Conservation (phyloP, 108 stramenopile species). For the Pseudonitzschia pungens region DNA sequence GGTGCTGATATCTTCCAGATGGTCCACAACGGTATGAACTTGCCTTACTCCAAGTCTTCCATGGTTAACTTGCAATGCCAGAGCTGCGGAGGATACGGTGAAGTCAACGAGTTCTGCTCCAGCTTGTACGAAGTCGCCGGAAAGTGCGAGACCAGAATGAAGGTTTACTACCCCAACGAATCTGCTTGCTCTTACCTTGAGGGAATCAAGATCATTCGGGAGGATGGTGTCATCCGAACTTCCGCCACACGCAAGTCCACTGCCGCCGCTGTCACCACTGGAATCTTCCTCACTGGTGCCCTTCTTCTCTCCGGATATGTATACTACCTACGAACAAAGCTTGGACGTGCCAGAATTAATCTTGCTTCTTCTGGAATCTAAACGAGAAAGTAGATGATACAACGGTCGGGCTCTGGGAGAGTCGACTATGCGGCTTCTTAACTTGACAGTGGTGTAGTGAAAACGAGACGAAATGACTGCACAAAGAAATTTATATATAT, state of each 20-base stretch:
- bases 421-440: no score
- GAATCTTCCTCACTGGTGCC: constrained; percentile 66
- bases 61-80: constrained; percentile 60
- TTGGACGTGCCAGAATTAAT: constrained; percentile 57
- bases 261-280: constrained; percentile 72
- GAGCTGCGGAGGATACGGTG: constrained; percentile 39
- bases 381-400: neutral
- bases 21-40: constrained; percentile 23
- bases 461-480: no score
- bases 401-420: no score
- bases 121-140: constrained; percentile 67
- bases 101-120: constrained; percentile 61
- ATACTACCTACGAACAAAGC: constrained; percentile 76
- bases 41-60: constrained; percentile 64
- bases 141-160: constrained; percentile 80
- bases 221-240: constrained; percentile 82
- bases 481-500: no score
- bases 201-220: constrained; percentile 79
- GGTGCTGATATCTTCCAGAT: constrained; percentile 12
- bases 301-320: constrained; percentile 77
- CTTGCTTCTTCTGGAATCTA: constrained; percentile 34
- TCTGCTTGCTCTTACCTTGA: constrained; percentile 82
- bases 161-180: constrained; percentile 74
- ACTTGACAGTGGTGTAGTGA: no score
- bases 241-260: constrained; percentile 57